These are phyloP conservation scores for Phaffia australis DNA, from an alignment of 768 basidiomycete genomes.

Conservation along the genomic window DNA sequence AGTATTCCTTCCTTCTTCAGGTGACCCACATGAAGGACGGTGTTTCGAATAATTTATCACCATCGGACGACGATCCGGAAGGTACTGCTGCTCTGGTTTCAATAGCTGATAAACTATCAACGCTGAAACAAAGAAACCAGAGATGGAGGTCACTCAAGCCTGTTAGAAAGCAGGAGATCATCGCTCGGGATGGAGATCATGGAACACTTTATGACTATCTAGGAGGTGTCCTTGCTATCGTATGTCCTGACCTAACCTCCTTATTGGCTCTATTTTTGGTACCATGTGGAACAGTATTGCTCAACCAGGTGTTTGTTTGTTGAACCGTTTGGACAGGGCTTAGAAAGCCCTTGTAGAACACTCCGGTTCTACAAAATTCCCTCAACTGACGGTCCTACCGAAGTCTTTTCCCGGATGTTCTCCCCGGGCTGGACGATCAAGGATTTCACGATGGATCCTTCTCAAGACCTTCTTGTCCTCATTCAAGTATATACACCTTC, in stretches of 20 bases:
- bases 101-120: slow-evolving; percentile 1
- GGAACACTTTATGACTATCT: slow-evolving; percentile 21
- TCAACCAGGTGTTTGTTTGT: neutral
- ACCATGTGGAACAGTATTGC: neutral
- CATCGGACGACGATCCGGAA: no score
- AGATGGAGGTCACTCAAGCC: slow-evolving; percentile 10
- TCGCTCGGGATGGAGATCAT: slow-evolving; percentile 1
- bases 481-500: slow-evolving; percentile 6
- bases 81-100: neutral
- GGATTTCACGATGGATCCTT: slow-evolving; percentile 23
- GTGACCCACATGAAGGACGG: slow-evolving; percentile 15
- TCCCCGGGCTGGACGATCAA: slow-evolving; percentile 20
- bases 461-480: slow-evolving; percentile 22
- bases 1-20: slow-evolving; percentile 19
- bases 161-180: slow-evolving; percentile 13
- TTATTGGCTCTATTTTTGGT: no score
- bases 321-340: neutral
- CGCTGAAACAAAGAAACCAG: slow-evolving; percentile 13
- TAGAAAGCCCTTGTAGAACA: slow-evolving; percentile 19
- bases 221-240: slow-evolving; percentile 22
- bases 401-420: slow-evolving; percentile 13
- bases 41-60: no score
- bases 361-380: slow-evolving; percentile 22
- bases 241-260: neutral
- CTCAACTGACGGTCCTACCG: slow-evolving; percentile 16